phyloP scores from a whole-genome alignment of 768 basidiomycete genomes.

The Paxillus rubicundulus region DNA sequence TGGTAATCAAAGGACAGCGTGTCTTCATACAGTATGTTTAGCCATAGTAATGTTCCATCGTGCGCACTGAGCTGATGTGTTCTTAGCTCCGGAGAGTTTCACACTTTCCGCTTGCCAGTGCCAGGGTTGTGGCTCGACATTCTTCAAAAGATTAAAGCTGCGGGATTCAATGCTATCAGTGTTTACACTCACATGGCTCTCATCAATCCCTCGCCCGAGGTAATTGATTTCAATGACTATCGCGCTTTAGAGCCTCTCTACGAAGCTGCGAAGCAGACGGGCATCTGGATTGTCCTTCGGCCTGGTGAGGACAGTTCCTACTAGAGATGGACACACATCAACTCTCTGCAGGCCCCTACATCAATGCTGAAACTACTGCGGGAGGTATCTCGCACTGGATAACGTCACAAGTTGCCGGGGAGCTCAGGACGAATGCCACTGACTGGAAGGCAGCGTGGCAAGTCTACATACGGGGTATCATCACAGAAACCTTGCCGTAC shows the following conservation, averaged over 20 bases:
- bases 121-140: conserved; percentile 81
- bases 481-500: conserved; percentile 54
- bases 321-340: neutral
- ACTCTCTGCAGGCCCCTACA: conserved; percentile 39
- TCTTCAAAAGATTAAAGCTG: conserved; percentile 76
- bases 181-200: conserved; percentile 82
- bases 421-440: conserved; percentile 64
- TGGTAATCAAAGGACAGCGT: conserved; percentile 66
- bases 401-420: conserved; percentile 62
- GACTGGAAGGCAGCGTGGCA: conserved; percentile 72
- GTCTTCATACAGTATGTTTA: conserved; percentile 65
- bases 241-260: conserved; percentile 67
- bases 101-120: conserved; percentile 78
- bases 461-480: conserved; percentile 67
- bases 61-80: neutral
- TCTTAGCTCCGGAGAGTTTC: conserved; percentile 78
- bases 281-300: conserved; percentile 76
- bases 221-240: conserved; percentile 71
- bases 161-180: conserved; percentile 75
- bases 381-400: conserved; percentile 73
- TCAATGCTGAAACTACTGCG: conserved; percentile 80
- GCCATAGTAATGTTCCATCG: neutral
- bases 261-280: conserved; percentile 69
- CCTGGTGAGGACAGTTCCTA: conserved; percentile 51
- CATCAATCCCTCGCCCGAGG: conserved; percentile 69